Conservation (phyloP, 345 rosid species). For the Melaleuca alternifolia region DNA sequence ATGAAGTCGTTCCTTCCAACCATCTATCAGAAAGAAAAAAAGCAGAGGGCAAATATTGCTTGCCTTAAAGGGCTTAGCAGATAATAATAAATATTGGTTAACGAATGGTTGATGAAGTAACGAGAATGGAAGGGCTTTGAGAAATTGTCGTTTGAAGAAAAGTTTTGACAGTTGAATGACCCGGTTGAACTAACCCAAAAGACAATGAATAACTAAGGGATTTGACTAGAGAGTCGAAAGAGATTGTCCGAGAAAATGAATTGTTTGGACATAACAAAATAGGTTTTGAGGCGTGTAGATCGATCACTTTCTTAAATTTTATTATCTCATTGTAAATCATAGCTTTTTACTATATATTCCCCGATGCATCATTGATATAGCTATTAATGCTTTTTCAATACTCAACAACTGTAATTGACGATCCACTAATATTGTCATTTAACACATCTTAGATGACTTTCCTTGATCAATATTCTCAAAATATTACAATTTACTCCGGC, state of each 20-base stretch:
- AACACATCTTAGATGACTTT: neutral
- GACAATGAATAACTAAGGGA: neutral
- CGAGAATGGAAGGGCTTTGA: neutral
- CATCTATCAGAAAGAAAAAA: neutral
- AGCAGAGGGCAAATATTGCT: neutral
- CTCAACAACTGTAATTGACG: neutral
- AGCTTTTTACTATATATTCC: neutral
- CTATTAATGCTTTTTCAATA: neutral
- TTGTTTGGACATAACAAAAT: neutral
- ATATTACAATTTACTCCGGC: neutral
- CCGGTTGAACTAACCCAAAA: neutral
- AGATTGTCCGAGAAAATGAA: neutral
- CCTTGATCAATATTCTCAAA: neutral
- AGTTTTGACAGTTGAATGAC: neutral
- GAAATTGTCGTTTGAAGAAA: neutral
- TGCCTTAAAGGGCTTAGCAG: neutral
- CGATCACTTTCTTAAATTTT: neutral
- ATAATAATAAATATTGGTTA: neutral
- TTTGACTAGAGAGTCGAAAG: neutral
- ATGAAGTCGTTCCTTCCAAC: neutral
- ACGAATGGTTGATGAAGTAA: neutral
- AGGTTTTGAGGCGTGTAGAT: neutral
- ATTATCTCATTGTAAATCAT: neutral
- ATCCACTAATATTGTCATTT: neutral
- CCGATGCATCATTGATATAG: fast-evolving